Conservation (phyloP, 163 green algal genomes). For the Smithsoniella earleae region DNA sequence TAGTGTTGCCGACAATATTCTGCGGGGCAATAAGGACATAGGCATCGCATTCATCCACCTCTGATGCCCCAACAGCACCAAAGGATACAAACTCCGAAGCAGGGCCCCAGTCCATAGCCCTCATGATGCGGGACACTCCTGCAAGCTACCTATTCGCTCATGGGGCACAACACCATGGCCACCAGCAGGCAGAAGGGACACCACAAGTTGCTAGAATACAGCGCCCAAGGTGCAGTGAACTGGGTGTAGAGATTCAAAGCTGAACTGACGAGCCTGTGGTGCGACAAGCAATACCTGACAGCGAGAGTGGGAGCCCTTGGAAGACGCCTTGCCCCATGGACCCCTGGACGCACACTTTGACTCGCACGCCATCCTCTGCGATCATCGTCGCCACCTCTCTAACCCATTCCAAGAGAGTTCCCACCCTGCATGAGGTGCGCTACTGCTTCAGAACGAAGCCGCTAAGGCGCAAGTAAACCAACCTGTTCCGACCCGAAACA, state of each 20-base stretch:
- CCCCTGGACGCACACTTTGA: slow-evolving; percentile 71
- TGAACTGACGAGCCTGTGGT: too few species aligned
- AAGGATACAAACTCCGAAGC: slow-evolving; percentile 43
- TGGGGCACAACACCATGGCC: too few species aligned
- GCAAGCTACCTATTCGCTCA: not conserved
- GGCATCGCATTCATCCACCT: slow-evolving; percentile 39
- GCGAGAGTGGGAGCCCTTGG: slow-evolving; percentile 56
- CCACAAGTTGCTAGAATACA: too few species aligned
- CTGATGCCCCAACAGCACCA: slow-evolving; percentile 39
- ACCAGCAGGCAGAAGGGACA: too few species aligned
- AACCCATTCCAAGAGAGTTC: slow-evolving; percentile 50
- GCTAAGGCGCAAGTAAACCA: too few species aligned
- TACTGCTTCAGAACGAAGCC: too few species aligned
- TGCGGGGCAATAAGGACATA: slow-evolving; percentile 65
- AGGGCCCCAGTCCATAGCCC: slow-evolving; percentile 67
- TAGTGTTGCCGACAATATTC: slow-evolving; percentile 60
- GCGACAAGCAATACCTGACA: too few species aligned
- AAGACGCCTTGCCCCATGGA: slow-evolving; percentile 68
- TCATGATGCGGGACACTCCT: slow-evolving; percentile 52
- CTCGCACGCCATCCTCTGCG: slow-evolving; percentile 49
- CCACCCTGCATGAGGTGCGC: too few species aligned
- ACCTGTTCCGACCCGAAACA: too few species aligned
- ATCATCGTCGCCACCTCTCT: slow-evolving; percentile 54
- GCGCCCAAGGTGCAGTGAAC: too few species aligned
- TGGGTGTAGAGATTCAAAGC: too few species aligned